A percentile compares a stretch with the other conserved stretches of the same genome.
phyloP scores from a whole-genome alignment of 73 alveolate genomes.

The Blepharisma stoltei region DNA sequence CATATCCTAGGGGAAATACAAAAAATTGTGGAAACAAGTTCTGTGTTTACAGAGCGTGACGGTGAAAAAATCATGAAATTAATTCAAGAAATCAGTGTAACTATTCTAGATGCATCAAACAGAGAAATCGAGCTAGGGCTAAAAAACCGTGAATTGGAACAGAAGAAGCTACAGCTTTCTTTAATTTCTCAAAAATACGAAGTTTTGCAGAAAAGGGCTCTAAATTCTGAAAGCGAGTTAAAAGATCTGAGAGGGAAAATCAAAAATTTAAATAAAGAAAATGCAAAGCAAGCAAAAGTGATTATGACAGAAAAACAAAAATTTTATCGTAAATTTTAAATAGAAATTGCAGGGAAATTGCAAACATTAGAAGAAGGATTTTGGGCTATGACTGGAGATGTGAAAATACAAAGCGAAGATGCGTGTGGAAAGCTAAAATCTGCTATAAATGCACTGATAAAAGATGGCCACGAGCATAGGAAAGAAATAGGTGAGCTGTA shows the following conservation, averaged over 20 bases:
- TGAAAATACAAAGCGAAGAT: neutral
- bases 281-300: neutral
- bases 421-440: neutral
- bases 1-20: too few species aligned
- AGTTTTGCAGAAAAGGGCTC: neutral
- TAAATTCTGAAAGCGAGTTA: neutral
- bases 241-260: slow-evolving; percentile 6
- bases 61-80: neutral
- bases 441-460: neutral
- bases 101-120: neutral
- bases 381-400: neutral
- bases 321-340: neutral
- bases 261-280: slow-evolving; percentile 2
- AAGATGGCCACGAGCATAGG: neutral
- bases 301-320: neutral
- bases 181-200: neutral
- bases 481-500: slow-evolving; percentile 15
- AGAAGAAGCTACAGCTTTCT: neutral
- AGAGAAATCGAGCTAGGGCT: slow-evolving; percentile 7
- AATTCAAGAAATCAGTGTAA: slow-evolving; percentile 16
- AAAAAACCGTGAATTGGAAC: slow-evolving; percentile 1
- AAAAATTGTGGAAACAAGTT: too few species aligned
- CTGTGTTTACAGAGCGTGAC: neutral
- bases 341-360: neutral
- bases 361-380: slow-evolving; percentile 22